Conservation (phyloP, 805 yeast species). For the Pichia deserticola region DNA sequence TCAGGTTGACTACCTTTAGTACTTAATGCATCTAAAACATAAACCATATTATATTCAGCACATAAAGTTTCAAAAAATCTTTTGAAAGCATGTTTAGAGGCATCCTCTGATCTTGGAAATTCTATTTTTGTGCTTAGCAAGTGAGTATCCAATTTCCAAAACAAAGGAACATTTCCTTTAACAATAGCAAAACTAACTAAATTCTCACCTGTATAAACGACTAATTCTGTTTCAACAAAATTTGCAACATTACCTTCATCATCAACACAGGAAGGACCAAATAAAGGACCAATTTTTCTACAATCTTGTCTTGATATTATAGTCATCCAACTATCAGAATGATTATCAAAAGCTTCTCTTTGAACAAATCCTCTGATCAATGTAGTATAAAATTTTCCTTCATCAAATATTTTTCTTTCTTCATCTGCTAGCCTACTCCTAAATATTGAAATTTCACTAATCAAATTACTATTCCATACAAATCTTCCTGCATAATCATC, state of each 20-base stretch:
- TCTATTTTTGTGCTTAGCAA: slow-evolving; percentile 37
- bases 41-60: slow-evolving; percentile 43
- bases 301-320: slow-evolving; percentile 47
- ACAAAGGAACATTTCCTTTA: slow-evolving; percentile 48
- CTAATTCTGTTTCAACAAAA: slow-evolving; percentile 45
- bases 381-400: slow-evolving; percentile 39
- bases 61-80: slow-evolving; percentile 42
- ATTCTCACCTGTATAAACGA: slow-evolving; percentile 31
- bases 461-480: slow-evolving; percentile 46
- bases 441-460: slow-evolving; percentile 38
- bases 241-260: slow-evolving; percentile 57
- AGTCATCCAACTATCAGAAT: slow-evolving; percentile 26
- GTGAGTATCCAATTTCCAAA: slow-evolving; percentile 45
- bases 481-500: slow-evolving; percentile 39
- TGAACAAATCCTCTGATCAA: slow-evolving; percentile 45
- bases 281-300: slow-evolving; percentile 37
- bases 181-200: slow-evolving; percentile 36
- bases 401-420: slow-evolving; percentile 38
- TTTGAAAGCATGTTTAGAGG: slow-evolving; percentile 44
- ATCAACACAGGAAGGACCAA: slow-evolving; percentile 53
- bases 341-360: slow-evolving; percentile 28
- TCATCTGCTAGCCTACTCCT: slow-evolving; percentile 34
- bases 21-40: slow-evolving; percentile 43
- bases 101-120: slow-evolving; percentile 46
- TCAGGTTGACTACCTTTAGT: slow-evolving; percentile 36